Evolutionary conservation across 2,329 filamentous ascomycete species (phyloP).

Genomic region (Beauveria caledonica): DNA sequence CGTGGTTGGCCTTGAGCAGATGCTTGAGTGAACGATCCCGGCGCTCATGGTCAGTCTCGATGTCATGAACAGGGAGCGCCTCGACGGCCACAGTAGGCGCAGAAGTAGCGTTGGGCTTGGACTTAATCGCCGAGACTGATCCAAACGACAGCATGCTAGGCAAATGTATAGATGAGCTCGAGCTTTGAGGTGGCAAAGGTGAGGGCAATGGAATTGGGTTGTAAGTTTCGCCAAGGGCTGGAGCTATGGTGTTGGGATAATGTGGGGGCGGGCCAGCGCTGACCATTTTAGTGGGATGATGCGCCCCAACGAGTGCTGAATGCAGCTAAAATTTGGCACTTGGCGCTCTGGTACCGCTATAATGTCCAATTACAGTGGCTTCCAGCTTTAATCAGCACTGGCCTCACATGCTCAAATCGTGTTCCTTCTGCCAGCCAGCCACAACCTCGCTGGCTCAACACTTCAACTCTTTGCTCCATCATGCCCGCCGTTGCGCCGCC

Average conservation of each 20-base stretch:
- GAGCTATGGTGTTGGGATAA: slow-evolving; percentile 7
- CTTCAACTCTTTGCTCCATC: background rate
- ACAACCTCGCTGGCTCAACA: background rate
- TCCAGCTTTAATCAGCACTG: background rate
- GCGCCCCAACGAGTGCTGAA: slow-evolving; percentile 7
- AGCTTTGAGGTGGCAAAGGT: background rate
- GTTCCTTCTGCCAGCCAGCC: too few species aligned
- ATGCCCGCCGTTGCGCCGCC: slow-evolving; percentile 14
- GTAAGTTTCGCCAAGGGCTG: background rate
- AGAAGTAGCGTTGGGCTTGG: background rate
- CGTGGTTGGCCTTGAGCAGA: slow-evolving; percentile 83
- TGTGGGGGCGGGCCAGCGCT: background rate
- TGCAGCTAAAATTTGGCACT: background rate
- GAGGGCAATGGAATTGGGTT: background rate
- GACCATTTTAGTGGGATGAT: background rate
- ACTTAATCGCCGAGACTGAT: slow-evolving; percentile 12
- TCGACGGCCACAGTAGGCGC: slow-evolving; percentile 17
- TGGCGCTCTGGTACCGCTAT: background rate
- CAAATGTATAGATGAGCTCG: slow-evolving; percentile 17
- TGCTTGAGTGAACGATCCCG: slow-evolving; percentile 79
- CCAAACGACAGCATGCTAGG: slow-evolving; percentile 27
- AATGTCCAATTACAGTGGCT: background rate
- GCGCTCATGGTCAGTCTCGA: slow-evolving; percentile 75
- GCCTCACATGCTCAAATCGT: background rate
- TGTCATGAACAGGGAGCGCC: slow-evolving; percentile 62